phyloP scores from a whole-genome alignment of 306 rosid species.

The Vigna unguiculata region DNA sequence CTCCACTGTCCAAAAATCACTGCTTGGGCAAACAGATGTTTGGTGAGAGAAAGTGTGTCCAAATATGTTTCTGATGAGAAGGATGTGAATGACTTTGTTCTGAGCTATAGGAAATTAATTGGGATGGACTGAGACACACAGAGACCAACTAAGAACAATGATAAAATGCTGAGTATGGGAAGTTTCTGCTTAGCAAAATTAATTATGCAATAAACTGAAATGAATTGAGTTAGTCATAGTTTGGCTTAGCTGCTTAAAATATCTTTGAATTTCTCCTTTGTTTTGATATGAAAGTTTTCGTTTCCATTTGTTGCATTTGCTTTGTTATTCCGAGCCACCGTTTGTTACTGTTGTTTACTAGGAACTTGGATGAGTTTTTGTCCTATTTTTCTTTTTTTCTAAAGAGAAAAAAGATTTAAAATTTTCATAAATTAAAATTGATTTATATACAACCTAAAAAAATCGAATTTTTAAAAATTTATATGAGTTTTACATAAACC shows the following conservation, averaged over 20 bases:
- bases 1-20: slow-evolving; percentile 51
- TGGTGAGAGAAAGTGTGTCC: slow-evolving; percentile 47
- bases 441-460: no score
- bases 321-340: no score
- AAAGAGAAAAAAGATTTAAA: no score
- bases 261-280: neutral
- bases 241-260: neutral
- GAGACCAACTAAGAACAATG: neutral
- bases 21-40: slow-evolving; percentile 58
- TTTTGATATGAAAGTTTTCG: neutral
- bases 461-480: no score
- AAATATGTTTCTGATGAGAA: slow-evolving; percentile 49
- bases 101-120: slow-evolving; percentile 2
- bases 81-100: slow-evolving; percentile 46
- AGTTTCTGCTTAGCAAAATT: neutral
- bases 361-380: no score
- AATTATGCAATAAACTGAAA: neutral
- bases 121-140: slow-evolving; percentile 35
- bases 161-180: neutral
- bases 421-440: no score
- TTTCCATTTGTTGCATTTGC: no score
- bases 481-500: no score
- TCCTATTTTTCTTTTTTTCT: no score
- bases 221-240: neutral
- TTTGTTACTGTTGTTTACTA: no score